Conservation (phyloP, 108 stramenopile genomes). For the Skeletonema grethae region DNA sequence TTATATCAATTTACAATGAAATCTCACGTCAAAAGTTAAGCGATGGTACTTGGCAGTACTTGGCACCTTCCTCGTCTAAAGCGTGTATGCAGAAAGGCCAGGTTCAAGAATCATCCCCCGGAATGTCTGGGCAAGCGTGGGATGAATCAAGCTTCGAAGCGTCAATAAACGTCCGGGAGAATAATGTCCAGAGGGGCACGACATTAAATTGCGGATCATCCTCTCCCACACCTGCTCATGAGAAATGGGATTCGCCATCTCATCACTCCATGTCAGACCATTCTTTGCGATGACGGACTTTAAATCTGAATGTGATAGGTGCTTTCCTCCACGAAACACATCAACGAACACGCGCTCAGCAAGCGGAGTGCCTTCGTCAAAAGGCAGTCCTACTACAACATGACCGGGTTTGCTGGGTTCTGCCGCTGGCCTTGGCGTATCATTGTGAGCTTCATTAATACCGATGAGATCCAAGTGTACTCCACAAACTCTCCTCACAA, state of each 20-base stretch:
- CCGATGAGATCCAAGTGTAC: constrained; percentile 52
- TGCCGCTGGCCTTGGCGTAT: too few relatives aligned
- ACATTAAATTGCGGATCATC: constrained; percentile 50
- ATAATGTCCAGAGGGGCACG: constrained; percentile 23
- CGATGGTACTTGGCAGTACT: too few relatives aligned
- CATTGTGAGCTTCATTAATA: too few relatives aligned
- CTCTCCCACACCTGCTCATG: constrained; percentile 49
- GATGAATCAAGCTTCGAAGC: neutral
- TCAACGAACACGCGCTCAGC: constrained; percentile 51
- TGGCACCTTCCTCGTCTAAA: neutral
- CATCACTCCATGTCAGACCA: constrained; percentile 41
- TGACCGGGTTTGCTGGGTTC: constrained; percentile 58
- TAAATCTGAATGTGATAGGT: constrained; percentile 52
- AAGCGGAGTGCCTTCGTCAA: neutral
- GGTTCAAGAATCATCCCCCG: neutral
- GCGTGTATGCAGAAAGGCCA: neutral
- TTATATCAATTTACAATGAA: too few relatives aligned
- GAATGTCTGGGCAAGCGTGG: neutral
- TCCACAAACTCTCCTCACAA: constrained; percentile 57
- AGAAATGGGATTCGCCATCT: constrained; percentile 9
- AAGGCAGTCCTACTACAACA: constrained; percentile 54
- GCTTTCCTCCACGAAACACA: constrained; percentile 58
- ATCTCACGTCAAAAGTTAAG: too few relatives aligned
- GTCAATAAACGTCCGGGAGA: neutral
- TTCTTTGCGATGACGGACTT: constrained; percentile 47